Evolutionary conservation across 306 rosid genomes (phyloP).

Genomic region (Neltuma alba): DNA sequence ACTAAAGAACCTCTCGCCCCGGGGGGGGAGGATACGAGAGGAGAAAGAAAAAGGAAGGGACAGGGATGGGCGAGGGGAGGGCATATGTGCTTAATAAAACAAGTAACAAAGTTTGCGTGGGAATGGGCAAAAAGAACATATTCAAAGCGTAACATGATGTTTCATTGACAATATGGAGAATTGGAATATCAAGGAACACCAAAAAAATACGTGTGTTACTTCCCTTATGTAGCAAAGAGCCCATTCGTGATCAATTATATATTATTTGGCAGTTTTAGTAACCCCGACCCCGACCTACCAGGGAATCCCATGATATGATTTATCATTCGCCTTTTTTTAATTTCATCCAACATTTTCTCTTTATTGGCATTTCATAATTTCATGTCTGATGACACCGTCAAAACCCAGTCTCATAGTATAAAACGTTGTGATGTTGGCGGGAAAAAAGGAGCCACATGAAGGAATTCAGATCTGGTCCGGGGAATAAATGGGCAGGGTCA

Average conservation of each 20-base stretch:
- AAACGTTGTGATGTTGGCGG: background rate
- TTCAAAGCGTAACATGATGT: conserved; percentile 32
- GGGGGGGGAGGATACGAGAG: background rate
- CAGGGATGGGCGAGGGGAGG: background rate
- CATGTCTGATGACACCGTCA: background rate
- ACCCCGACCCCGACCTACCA: conserved; percentile 2
- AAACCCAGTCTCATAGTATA: background rate
- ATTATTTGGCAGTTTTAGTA: conserved; percentile 32
- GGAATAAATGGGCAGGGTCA: background rate
- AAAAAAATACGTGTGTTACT: conserved; percentile 40
- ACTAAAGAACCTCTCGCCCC: too few species aligned
- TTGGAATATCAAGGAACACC: conserved; percentile 35
- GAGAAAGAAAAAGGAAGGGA: background rate
- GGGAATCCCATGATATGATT: conserved; percentile 41
- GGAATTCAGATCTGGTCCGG: background rate
- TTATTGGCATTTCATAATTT: too few species aligned
- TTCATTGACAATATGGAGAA: conserved; percentile 20
- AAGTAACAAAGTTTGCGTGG: conserved; percentile 3
- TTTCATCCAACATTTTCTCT: background rate
- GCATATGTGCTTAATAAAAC: conserved; percentile 1
- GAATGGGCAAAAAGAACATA: conserved; percentile 45
- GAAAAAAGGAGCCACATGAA: background rate
- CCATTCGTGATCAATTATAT: conserved; percentile 14
- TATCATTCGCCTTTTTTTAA: background rate
- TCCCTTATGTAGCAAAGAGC: conserved; percentile 41